Percentiles rank a stretch among this genome's conserved stretches.
Evolutionary conservation across 106 monocot genomes (phyloP).

Genomic region (Dioscorea alata): DNA sequence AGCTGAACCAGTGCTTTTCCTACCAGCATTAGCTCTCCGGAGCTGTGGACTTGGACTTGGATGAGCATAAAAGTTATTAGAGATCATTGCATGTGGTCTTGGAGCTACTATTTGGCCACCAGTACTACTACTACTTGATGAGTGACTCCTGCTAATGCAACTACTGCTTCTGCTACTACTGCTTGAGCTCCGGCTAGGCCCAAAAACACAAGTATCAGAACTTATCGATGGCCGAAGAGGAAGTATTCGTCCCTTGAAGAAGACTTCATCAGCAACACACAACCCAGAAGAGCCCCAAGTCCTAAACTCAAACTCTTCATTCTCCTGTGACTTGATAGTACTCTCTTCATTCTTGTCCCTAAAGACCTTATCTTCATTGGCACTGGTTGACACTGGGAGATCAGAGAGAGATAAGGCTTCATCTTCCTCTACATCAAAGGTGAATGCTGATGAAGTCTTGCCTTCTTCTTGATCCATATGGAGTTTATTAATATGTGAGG

Average conservation of each 20-base stretch:
- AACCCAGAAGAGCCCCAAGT: conserved; percentile 3
- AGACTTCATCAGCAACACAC: conserved; percentile 62
- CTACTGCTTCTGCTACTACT: conserved; percentile 29
- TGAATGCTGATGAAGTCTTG: too few species aligned
- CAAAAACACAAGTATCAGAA: conserved; percentile 7
- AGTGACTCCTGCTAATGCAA: conserved; percentile 41
- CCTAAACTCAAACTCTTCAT: conserved; percentile 56
- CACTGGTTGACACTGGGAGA: neutral
- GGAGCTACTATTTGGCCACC: neutral
- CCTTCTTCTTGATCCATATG: neutral
- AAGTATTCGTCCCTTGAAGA: conserved; percentile 54
- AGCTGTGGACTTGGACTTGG: conserved; percentile 63
- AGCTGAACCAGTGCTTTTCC: conserved; percentile 25
- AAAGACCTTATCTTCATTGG: neutral
- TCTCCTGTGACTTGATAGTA: neutral
- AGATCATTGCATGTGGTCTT: neutral
- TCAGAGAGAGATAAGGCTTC: conserved; percentile 12
- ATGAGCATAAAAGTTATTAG: conserved; percentile 40
- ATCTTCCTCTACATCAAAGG: neutral
- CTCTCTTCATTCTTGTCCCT: neutral
- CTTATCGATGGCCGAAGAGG: conserved; percentile 29
- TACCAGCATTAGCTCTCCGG: neutral
- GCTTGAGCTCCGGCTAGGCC: conserved; percentile 2
- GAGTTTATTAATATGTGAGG: neutral
- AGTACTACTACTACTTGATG: conserved; percentile 18